These are phyloP conservation scores for Caloboletus inedulis DNA, from an alignment of 1,284 basidiomycete species.

Conservation along the genomic window DNA sequence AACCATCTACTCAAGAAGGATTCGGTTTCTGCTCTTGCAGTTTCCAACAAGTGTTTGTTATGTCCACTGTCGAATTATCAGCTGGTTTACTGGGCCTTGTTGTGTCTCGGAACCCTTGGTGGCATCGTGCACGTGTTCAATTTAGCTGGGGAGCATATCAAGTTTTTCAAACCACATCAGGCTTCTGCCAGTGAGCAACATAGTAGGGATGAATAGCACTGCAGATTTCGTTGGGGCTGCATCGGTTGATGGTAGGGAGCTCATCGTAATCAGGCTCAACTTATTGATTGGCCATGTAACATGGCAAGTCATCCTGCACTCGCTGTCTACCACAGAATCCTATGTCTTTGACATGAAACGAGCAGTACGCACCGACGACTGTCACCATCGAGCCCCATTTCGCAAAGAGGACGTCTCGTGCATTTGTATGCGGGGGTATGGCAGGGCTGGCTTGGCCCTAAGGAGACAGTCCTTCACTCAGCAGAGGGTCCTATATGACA, in stretches of 20 bases:
- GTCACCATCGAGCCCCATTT: slow-evolving; percentile 92
- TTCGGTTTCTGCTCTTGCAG: slow-evolving; percentile 77
- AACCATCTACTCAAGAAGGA: slow-evolving; percentile 87
- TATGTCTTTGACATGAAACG: slow-evolving; percentile 92
- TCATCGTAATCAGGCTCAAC: neutral
- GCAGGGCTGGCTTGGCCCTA: slow-evolving; percentile 97
- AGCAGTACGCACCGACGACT: slow-evolving; percentile 86
- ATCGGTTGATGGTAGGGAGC: slow-evolving; percentile 82
- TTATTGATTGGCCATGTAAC: slow-evolving; percentile 21
- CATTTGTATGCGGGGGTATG: slow-evolving; percentile 92
- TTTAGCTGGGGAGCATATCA: slow-evolving; percentile 77
- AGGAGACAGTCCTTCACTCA: slow-evolving; percentile 81
- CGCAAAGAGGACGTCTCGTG: slow-evolving; percentile 74
- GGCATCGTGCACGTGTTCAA: slow-evolving; percentile 90
- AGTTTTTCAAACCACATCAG: slow-evolving; percentile 90
- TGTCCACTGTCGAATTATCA: slow-evolving; percentile 23
- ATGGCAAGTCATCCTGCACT: slow-evolving; percentile 91
- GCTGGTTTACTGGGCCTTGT: slow-evolving; percentile 4
- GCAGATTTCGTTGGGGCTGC: slow-evolving; percentile 92
- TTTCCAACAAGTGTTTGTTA: slow-evolving; percentile 77
- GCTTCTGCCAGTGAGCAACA: slow-evolving; percentile 86
- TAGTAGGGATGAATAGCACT: slow-evolving; percentile 81
- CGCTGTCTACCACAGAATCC: slow-evolving; percentile 76
- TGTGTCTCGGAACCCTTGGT: slow-evolving; percentile 76
- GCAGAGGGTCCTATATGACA: slow-evolving; percentile 97